Percentiles rank a stretch among this genome's conserved stretches.
Conservation (phyloP, 1,139 yeast genomes). For the Wickerhamomyces sp. region DNA sequence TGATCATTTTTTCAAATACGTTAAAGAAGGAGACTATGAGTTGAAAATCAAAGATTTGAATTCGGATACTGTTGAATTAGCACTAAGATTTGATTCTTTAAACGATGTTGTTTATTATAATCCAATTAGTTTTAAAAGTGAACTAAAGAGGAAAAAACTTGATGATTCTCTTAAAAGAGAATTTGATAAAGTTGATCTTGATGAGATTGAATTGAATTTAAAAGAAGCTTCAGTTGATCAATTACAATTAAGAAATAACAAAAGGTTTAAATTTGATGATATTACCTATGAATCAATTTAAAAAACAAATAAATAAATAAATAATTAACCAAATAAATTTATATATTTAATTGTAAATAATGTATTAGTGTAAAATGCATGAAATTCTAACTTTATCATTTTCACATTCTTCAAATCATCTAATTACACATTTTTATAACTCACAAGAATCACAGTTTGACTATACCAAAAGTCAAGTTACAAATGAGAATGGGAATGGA, state of each 20-base stretch:
- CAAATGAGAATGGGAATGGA: conserved; percentile 24
- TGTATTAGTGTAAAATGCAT: conserved; percentile 48
- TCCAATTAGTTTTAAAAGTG: conserved; percentile 75
- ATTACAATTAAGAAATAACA: conserved; percentile 58
- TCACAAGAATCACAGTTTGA: conserved; percentile 66
- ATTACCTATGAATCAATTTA: conserved; percentile 51
- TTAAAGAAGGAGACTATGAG: conserved; percentile 75
- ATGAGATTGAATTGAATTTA: conserved; percentile 52
- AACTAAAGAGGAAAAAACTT: conserved; percentile 78
- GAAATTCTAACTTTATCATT: conserved; percentile 68
- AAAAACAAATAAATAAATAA: conserved; percentile 18
- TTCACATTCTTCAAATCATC: conserved; percentile 69
- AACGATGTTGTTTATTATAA: conserved; percentile 64
- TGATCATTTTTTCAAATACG: conserved; percentile 48
- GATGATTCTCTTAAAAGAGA: conserved; percentile 46
- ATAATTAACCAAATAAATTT: too few species aligned
- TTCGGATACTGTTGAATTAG: conserved; percentile 50
- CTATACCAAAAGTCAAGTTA: conserved; percentile 30
- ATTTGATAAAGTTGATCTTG: conserved; percentile 45
- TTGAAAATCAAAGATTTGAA: conserved; percentile 42
- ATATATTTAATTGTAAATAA: too few species aligned
- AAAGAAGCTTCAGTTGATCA: conserved; percentile 75
- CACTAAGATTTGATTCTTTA: conserved; percentile 46
- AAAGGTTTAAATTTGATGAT: conserved; percentile 71
- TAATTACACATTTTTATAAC: conserved; percentile 75